phyloP scores from a whole-genome alignment of 164 flowering plant genomes.

The Houttuynia cordata region DNA sequence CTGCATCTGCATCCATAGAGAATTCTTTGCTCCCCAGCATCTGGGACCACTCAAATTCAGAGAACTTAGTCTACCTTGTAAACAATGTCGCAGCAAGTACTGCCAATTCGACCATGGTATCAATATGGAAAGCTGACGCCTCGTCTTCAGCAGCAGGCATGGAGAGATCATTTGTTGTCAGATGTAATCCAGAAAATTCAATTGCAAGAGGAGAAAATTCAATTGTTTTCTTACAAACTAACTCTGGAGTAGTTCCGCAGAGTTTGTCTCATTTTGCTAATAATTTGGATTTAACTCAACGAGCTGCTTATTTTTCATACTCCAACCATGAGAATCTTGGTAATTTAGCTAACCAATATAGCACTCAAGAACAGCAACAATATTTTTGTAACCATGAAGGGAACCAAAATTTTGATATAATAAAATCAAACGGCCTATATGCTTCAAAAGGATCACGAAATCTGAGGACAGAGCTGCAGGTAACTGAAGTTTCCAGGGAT shows the following conservation, averaged over 20 bases:
- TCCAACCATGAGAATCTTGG: constrained; percentile 57
- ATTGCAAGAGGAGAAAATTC: constrained; percentile 41
- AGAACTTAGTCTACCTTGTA: constrained; percentile 32
- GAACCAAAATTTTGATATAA: constrained; percentile 29
- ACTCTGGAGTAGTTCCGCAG: constrained; percentile 44
- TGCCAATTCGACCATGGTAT: constrained; percentile 18
- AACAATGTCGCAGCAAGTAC: constrained; percentile 24
- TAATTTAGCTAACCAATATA: constrained; percentile 46
- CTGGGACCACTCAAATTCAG: constrained; percentile 33
- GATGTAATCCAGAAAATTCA: constrained; percentile 38
- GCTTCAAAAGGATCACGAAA: constrained; percentile 17
- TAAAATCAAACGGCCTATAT: constrained; percentile 15
- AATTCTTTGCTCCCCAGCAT: constrained; percentile 39
- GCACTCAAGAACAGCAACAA: constrained; percentile 24
- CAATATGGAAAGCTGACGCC: constrained; percentile 23
- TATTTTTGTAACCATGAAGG: constrained; percentile 28
- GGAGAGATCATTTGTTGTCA: constrained; percentile 19
- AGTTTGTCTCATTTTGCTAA: constrained; percentile 66
- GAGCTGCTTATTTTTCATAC: constrained; percentile 84
- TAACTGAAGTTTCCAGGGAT: constrained; percentile 27
- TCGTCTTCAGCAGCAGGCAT: constrained; percentile 18
- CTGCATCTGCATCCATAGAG: constrained; percentile 47
- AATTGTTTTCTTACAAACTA: constrained; percentile 34
- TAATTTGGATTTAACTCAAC: constrained; percentile 79
- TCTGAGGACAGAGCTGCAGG: constrained; percentile 27